A percentile compares a stretch with the other conserved stretches of the same genome.
Conservation (phyloP, 305 asterid genomes). For the Galium porrigens region DNA sequence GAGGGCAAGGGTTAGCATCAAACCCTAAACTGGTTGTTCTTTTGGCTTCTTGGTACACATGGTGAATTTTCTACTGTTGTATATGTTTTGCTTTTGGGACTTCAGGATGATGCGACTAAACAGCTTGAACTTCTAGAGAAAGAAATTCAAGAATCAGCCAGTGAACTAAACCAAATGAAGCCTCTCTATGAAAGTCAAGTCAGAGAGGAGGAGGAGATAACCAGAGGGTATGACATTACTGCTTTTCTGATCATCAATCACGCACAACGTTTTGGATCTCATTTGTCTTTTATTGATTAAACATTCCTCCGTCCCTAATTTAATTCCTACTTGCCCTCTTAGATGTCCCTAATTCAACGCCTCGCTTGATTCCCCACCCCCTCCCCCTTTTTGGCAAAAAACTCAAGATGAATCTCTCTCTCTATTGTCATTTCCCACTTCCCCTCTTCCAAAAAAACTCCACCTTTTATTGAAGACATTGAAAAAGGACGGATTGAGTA, state of each 20-base stretch:
- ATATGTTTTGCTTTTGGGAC: conserved; percentile 20
- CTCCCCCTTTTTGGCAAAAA: too few species aligned
- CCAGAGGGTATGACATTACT: conserved; percentile 51
- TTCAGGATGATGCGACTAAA: conserved; percentile 69
- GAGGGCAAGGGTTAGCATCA: conserved; percentile 51
- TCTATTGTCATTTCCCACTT: not conserved
- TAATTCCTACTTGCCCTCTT: too few species aligned
- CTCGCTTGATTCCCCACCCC: too few species aligned
- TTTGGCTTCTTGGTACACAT: conserved; percentile 9
- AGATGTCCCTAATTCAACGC: too few species aligned
- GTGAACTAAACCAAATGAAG: conserved; percentile 50
- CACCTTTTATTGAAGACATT: not conserved
- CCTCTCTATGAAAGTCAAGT: conserved; percentile 50
- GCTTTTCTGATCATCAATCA: not conserved
- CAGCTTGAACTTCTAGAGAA: conserved; percentile 67
- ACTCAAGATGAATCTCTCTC: not conserved
- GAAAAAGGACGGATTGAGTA: too few species aligned
- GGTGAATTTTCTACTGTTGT: conserved; percentile 6
- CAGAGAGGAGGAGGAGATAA: conserved; percentile 67
- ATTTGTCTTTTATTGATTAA: not conserved
- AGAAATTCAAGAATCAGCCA: conserved; percentile 60
- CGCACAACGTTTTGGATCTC: not conserved
- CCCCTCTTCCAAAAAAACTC: not conserved
- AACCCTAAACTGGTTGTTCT: conserved; percentile 5
- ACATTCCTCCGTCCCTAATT: too few species aligned